These are phyloP conservation scores for Aspergillus fijiensis DNA, from an alignment of 2,329 filamentous ascomycete genomes.

Conservation along the genomic window DNA sequence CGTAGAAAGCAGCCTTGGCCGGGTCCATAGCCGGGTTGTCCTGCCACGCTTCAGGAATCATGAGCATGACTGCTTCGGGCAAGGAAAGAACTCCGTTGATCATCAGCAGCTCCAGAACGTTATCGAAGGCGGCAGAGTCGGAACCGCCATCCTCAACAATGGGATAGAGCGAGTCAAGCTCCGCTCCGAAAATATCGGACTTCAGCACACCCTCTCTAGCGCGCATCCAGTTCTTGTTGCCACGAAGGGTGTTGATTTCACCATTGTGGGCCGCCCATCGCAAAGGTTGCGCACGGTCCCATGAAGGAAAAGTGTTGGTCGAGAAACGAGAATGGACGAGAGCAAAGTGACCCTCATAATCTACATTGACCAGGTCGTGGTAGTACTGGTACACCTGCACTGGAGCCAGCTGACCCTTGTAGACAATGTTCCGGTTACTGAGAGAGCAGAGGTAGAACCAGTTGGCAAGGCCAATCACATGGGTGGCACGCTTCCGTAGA, in stretches of 20 bases:
- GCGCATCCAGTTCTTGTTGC: conserved; percentile 99
- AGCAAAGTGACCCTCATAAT: conserved; percentile 96
- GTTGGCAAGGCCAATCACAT: conserved; percentile 92
- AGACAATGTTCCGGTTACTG: conserved; percentile 97
- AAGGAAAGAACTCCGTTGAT: conserved; percentile 96
- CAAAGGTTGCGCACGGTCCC: conserved; percentile 94
- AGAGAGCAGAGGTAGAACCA: conserved; percentile 99
- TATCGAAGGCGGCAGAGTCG: conserved; percentile 95
- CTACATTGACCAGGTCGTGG: conserved; percentile 92
- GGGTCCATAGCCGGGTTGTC: conserved; percentile 90
- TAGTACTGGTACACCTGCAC: conserved; percentile 98
- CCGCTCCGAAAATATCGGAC: conserved; percentile 87
- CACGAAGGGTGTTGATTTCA: conserved; percentile 95
- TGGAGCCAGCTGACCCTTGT: conserved; percentile 94
- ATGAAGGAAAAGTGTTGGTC: conserved; percentile 97
- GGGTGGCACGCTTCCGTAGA: conserved; percentile 89
- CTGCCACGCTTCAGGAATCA: conserved; percentile 98
- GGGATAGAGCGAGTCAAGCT: conserved; percentile 85
- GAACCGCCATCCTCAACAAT: conserved; percentile 96
- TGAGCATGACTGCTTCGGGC: conserved; percentile 95
- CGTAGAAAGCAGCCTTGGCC: conserved; percentile 94
- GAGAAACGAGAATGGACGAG: conserved; percentile 96
- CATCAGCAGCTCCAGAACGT: conserved; percentile 87
- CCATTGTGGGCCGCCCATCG: conserved; percentile 98
- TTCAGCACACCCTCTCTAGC: conserved; percentile 93